These are phyloP conservation scores for Rhodomyrtus psidioides DNA, from an alignment of 441 rosid genomes.

Conservation along the genomic window DNA sequence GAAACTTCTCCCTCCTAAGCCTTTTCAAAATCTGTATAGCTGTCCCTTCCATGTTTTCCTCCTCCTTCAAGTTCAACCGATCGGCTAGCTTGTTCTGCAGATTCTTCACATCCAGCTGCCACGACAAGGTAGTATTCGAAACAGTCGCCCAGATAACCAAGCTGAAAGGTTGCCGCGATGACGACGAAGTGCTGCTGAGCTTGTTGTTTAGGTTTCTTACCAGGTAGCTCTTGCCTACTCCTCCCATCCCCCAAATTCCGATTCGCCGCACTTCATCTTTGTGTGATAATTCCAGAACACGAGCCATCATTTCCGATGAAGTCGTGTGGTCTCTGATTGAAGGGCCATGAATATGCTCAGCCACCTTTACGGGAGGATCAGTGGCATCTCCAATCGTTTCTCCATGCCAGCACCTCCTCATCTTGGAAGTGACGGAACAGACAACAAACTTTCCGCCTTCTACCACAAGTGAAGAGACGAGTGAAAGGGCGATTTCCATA, in stretches of 20 bases:
- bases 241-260: conserved; percentile 2
- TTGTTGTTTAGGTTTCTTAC: conserved; percentile 10
- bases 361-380: background rate
- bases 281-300: background rate
- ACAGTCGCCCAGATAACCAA: conserved; percentile 8
- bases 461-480: background rate
- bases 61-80: conserved; percentile 25
- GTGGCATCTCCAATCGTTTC: background rate
- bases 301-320: background rate
- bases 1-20: conserved; percentile 21
- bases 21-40: conserved; percentile 11
- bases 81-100: conserved; percentile 6
- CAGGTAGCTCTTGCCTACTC: conserved; percentile 9
- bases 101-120: background rate
- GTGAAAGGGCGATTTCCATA: background rate
- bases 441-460: background rate
- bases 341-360: conserved; percentile 21
- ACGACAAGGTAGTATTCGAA: background rate
- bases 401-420: background rate
- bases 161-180: background rate
- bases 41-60: conserved; percentile 5
- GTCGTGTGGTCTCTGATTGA: conserved; percentile 11
- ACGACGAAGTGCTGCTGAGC: background rate
- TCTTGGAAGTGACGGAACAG: background rate
- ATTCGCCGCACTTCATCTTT: background rate